Evolutionary conservation across 2,329 filamentous ascomycete species (phyloP).

Genomic region (Rhinocladiella similis): DNA sequence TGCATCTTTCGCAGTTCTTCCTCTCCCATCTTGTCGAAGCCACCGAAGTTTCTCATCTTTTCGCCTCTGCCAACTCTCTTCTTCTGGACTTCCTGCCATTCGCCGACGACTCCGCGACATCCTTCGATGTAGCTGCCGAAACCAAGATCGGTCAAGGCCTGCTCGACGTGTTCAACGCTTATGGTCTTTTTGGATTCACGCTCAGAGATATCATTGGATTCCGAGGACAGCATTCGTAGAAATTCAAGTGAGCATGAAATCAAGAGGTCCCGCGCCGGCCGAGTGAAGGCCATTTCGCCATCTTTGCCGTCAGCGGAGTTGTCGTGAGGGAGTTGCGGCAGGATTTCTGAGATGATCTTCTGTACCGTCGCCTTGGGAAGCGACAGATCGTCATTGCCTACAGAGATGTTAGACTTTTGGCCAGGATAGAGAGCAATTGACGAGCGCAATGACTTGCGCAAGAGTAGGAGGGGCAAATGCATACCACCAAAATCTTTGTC

Average conservation of each 20-base stretch:
- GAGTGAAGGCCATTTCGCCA: slow-evolving; percentile 63
- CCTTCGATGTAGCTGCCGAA: slow-evolving; percentile 90
- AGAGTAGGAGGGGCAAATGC: not conserved
- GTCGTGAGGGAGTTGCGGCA: slow-evolving; percentile 51
- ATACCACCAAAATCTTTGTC: slow-evolving; percentile 53
- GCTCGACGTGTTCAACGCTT: slow-evolving; percentile 95
- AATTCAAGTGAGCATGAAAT: slow-evolving; percentile 99
- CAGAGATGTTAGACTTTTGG: slow-evolving; percentile 13
- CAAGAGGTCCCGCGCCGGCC: slow-evolving; percentile 89
- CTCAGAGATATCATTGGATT: slow-evolving; percentile 98
- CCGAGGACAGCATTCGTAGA: slow-evolving; percentile 96
- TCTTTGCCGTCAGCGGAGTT: slow-evolving; percentile 55
- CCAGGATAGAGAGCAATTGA: slow-evolving; percentile 6
- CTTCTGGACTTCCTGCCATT: slow-evolving; percentile 92
- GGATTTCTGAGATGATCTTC: slow-evolving; percentile 91
- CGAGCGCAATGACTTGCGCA: not conserved
- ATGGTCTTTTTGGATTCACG: slow-evolving; percentile 99
- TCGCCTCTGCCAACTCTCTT: slow-evolving; percentile 63
- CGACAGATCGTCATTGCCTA: slow-evolving; percentile 60
- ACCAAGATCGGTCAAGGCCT: slow-evolving; percentile 86
- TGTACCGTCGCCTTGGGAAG: slow-evolving; percentile 68
- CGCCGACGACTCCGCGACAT: slow-evolving; percentile 80
- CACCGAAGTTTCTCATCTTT: slow-evolving; percentile 96
- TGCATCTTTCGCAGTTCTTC: slow-evolving; percentile 88
- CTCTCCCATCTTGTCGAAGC: slow-evolving; percentile 86